phyloP scores from a whole-genome alignment of 108 stramenopile genomes.

The Aurantiochytrium sp. region DNA sequence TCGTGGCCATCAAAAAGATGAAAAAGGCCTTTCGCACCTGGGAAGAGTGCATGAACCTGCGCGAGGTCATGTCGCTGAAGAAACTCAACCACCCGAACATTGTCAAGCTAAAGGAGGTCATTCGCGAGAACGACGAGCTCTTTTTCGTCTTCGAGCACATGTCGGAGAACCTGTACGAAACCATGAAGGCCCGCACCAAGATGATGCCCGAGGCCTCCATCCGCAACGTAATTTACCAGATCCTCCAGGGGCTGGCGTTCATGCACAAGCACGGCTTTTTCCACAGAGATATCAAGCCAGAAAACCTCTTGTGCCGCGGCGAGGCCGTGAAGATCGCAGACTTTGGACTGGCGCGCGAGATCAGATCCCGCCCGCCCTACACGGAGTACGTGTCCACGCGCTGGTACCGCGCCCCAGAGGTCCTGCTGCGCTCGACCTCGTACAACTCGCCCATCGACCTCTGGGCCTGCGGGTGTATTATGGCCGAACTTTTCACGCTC shows the following conservation, averaged over 20 bases:
- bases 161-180: conserved; percentile 86
- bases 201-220: conserved; percentile 59
- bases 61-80: conserved; percentile 78
- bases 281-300: conserved; percentile 90
- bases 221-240: conserved; percentile 75
- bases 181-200: conserved; percentile 55
- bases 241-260: conserved; percentile 75
- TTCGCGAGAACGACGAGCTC: conserved; percentile 78
- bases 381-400: conserved; percentile 90
- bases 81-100: conserved; percentile 73
- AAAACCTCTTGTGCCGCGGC: conserved; percentile 81
- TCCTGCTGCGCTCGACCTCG: conserved; percentile 63
- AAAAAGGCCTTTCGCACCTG: conserved; percentile 70
- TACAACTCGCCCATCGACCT: conserved; percentile 87
- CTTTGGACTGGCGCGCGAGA: conserved; percentile 80
- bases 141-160: conserved; percentile 95
- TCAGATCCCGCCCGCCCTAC: conserved; percentile 62
- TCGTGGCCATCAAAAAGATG: conserved; percentile 66
- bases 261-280: conserved; percentile 82
- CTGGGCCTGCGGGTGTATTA: conserved; percentile 83
- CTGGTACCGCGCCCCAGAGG: conserved; percentile 96
- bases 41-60: conserved; percentile 74
- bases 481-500: conserved; percentile 81
- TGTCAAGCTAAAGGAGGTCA: conserved; percentile 80
- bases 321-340: conserved; percentile 80